Percentiles rank a stretch among this genome's conserved stretches.
phyloP scores from a whole-genome alignment of 805 yeast genomes.

The Teunomyces tritomae region DNA sequence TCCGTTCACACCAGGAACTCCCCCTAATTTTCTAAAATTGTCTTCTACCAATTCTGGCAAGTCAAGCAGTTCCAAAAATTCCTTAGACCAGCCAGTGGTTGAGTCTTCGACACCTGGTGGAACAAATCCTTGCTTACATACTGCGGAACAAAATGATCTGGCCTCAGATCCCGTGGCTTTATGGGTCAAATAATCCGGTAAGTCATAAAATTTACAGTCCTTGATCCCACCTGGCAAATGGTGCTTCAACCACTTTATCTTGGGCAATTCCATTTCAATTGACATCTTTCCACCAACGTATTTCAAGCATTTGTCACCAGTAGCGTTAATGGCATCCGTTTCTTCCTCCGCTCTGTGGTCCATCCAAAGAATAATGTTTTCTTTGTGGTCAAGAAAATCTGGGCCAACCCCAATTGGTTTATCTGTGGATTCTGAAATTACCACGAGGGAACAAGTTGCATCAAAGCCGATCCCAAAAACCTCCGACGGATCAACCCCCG shows the following conservation, averaged over 20 bases:
- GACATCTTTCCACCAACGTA: conserved; percentile 98
- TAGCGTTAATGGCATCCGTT: conserved; percentile 75
- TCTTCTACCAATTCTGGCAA: conserved; percentile 76
- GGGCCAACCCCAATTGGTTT: conserved; percentile 90
- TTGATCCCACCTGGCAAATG: conserved; percentile 62
- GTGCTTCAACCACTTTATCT: conserved; percentile 93
- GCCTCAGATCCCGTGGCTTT: conserved; percentile 87
- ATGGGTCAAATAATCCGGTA: conserved; percentile 88
- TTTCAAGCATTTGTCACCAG: conserved; percentile 74
- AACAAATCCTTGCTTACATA: conserved; percentile 93
- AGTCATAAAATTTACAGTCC: conserved; percentile 79
- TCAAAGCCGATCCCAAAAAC: conserved; percentile 93
- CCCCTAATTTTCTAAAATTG: conserved; percentile 79
- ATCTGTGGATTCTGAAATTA: conserved; percentile 60
- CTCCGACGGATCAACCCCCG: conserved; percentile 63
- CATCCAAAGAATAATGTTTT: conserved; percentile 95
- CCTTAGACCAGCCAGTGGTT: conserved; percentile 83
- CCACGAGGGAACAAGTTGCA: conserved; percentile 95
- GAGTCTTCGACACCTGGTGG: conserved; percentile 92
- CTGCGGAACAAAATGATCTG: conserved; percentile 84
- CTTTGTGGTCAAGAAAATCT: conserved; percentile 65
- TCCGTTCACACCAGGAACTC: conserved; percentile 72
- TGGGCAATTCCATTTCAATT: conserved; percentile 97
- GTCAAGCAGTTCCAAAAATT: conserved; percentile 66
- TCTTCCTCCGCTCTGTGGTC: conserved; percentile 91